These are phyloP conservation scores for Aureobasidium namibiae DNA, from an alignment of 2,329 filamentous ascomycete species.

Conservation along the genomic window DNA sequence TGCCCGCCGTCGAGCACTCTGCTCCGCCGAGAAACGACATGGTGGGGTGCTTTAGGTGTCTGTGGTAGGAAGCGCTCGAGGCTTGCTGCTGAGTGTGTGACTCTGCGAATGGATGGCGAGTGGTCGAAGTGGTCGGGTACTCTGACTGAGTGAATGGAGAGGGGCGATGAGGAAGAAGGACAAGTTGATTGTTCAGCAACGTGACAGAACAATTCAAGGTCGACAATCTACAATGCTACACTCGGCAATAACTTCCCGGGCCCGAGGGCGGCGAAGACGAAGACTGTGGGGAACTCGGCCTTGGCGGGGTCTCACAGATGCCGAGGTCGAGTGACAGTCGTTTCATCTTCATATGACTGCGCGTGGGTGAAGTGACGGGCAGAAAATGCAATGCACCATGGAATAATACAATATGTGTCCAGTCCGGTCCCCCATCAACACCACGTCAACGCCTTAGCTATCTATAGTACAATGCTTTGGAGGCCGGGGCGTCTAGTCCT, in stretches of 20 bases:
- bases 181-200: background rate
- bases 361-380: too few relatives aligned
- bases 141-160: background rate
- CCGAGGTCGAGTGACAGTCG: background rate
- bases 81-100: background rate
- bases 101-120: too few relatives aligned
- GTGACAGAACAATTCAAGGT: background rate
- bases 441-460: slow-evolving; percentile 5
- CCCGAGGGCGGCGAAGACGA: slow-evolving; percentile 5
- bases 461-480: slow-evolving; percentile 6
- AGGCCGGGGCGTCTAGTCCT: background rate
- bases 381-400: background rate
- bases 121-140: background rate
- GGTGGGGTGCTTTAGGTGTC: background rate
- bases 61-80: background rate
- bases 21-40: slow-evolving; percentile 97
- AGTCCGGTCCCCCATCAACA: background rate
- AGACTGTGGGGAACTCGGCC: background rate
- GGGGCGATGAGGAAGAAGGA: background rate
- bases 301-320: background rate
- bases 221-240: background rate
- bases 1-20: slow-evolving; percentile 92
- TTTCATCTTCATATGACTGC: background rate
- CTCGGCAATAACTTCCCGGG: background rate
- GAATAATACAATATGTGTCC: background rate